phyloP scores from a whole-genome alignment of 2,329 filamentous ascomycete genomes.

The Macrophomina phaseolina region DNA sequence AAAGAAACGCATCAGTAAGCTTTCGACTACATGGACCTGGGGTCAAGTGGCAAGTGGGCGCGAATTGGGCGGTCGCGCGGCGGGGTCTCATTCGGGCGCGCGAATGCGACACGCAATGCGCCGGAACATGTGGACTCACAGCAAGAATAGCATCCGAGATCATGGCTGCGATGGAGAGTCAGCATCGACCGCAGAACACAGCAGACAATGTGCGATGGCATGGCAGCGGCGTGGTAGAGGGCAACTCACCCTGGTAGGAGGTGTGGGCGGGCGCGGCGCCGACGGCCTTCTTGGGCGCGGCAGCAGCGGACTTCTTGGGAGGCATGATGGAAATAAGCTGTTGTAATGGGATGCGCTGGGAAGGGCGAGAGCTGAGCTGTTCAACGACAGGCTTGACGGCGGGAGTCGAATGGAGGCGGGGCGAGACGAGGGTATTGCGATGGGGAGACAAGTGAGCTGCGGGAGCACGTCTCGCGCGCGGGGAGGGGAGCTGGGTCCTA shows the following conservation, averaged over 20 bases:
- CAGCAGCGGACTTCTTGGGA: constrained; percentile 66
- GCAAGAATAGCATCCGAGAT: constrained; percentile 74
- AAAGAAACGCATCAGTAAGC: constrained; percentile 56
- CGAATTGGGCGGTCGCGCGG: constrained; percentile 39
- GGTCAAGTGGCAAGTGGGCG: constrained; percentile 34
- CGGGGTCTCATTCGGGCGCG: constrained; percentile 41
- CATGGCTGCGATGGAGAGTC: constrained; percentile 66
- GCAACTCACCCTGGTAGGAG: constrained; percentile 68
- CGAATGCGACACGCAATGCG: constrained; percentile 52
- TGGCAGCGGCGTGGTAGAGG: constrained; percentile 50
- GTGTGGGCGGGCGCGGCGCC: constrained; percentile 62
- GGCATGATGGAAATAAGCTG: constrained; percentile 58
- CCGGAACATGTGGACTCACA: constrained; percentile 64
- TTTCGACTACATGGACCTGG: constrained; percentile 25
- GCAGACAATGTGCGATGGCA: constrained; percentile 44
- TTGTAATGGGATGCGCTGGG: constrained; percentile 31
- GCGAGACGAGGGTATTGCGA: constrained; percentile 9
- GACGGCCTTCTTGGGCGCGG: constrained; percentile 64
- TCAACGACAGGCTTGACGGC: constrained; percentile 38
- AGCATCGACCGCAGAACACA: constrained; percentile 61
- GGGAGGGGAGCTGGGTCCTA: constrained; percentile 25
- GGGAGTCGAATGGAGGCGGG: background rate
- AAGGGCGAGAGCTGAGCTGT: constrained; percentile 40
- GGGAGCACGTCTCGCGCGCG: constrained; percentile 26
- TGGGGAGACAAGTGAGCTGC: constrained; percentile 17